Conservation (phyloP, 73 alveolate species). For the Uronychia binucleata region DNA sequence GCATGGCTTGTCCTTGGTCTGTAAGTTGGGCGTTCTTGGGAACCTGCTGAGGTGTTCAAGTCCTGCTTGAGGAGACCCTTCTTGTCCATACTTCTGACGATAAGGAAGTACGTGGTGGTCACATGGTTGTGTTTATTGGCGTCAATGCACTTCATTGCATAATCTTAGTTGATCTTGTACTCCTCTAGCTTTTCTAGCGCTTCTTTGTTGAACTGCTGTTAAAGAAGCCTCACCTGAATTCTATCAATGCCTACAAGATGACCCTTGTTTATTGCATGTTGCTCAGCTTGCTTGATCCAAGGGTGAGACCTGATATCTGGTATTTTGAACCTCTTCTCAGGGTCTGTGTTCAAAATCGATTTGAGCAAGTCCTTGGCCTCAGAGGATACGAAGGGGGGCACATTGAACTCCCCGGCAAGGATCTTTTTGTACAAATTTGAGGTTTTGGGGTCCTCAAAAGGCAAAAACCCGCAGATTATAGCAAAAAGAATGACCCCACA, state of each 20-base stretch:
- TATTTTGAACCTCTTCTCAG: constrained; percentile 83
- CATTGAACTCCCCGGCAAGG: constrained; percentile 81
- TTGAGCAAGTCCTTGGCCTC: constrained; percentile 88
- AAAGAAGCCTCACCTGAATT: neutral
- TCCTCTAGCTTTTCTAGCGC: constrained; percentile 61
- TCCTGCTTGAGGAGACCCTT: neutral
- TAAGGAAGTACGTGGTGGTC: constrained; percentile 83
- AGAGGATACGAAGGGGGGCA: constrained; percentile 82
- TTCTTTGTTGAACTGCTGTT: constrained; percentile 36
- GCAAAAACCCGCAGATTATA: constrained; percentile 91
- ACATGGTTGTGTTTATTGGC: constrained; percentile 86
- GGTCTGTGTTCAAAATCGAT: constrained; percentile 84
- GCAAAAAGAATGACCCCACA: constrained; percentile 94
- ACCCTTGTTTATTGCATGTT: constrained; percentile 7
- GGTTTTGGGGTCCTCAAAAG: constrained; percentile 95
- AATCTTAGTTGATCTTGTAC: constrained; percentile 62
- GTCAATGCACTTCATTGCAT: constrained; percentile 76
- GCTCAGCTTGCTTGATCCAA: constrained; percentile 81
- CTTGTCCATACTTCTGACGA: constrained; percentile 57
- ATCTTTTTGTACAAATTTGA: constrained; percentile 92
- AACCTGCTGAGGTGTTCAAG: neutral
- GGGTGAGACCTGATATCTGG: constrained; percentile 86
- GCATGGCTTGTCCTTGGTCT: neutral
- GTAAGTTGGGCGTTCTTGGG: neutral
- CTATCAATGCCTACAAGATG: neutral